Evolutionary conservation across 495 filamentous ascomycete species (phyloP).

Genomic region (Umbilicaria muhlenbergii): DNA sequence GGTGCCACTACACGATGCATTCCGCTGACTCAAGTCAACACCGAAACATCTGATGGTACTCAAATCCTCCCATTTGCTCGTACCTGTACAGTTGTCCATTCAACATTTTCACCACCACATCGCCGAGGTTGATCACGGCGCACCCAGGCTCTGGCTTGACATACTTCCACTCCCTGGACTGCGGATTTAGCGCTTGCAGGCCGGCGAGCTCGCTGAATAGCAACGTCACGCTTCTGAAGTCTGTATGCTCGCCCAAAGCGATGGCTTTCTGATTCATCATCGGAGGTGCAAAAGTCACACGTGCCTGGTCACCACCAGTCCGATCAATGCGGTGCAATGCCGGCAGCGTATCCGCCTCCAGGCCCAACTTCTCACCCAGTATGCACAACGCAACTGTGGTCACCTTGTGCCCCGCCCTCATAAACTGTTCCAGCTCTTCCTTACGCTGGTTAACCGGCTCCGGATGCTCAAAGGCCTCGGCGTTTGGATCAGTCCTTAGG

Average conservation of each 20-base stretch:
- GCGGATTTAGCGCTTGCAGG: conserved; percentile 38
- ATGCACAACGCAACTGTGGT: conserved; percentile 30
- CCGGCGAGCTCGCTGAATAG: conserved; percentile 47
- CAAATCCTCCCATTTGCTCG: too few relatives aligned
- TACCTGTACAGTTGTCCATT: conserved; percentile 29
- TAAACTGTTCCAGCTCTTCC: conserved; percentile 20
- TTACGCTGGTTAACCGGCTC: too few relatives aligned
- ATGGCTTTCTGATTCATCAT: conserved; percentile 25
- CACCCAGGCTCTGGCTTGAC: conserved; percentile 41
- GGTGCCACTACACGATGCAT: too few relatives aligned
- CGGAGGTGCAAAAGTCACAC: conserved; percentile 34
- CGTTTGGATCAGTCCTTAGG: conserved; percentile 8
- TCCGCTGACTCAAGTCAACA: too few relatives aligned
- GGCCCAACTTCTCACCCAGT: too few relatives aligned
- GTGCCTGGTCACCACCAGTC: conserved; percentile 41
- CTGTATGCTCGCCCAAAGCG: conserved; percentile 34
- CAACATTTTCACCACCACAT: conserved; percentile 48
- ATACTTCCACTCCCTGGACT: conserved; percentile 36
- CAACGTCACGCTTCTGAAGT: conserved; percentile 39
- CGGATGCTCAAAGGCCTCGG: too few relatives aligned
- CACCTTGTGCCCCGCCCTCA: conserved; percentile 30
- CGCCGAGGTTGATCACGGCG: conserved; percentile 49
- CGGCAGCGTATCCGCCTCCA: conserved; percentile 18
- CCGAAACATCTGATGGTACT: too few relatives aligned
- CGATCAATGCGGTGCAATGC: conserved; percentile 32